Evolutionary conservation across 345 rosid species (phyloP).

Genomic region (Rhodomyrtus tomentosa): DNA sequence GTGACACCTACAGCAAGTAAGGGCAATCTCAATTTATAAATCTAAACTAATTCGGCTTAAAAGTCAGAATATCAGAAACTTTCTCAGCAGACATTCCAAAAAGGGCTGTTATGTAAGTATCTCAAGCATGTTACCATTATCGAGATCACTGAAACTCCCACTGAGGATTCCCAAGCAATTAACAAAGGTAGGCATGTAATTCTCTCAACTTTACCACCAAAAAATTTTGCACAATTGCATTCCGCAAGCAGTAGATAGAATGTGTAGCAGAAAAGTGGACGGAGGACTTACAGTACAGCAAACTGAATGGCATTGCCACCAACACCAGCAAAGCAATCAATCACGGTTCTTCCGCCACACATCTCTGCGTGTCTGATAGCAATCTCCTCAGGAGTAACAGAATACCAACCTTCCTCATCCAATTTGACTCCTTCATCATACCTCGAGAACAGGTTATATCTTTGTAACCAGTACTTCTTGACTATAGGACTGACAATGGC

Average conservation of each 20-base stretch:
- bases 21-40: not conserved
- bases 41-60: not conserved
- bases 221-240: not conserved
- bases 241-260: not conserved
- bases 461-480: constrained; percentile 28
- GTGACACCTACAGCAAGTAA: constrained; percentile 12
- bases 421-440: constrained; percentile 28
- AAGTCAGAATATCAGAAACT: not conserved
- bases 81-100: not conserved
- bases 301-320: constrained; percentile 51
- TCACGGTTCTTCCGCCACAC: constrained; percentile 23
- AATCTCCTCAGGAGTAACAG: constrained; percentile 36
- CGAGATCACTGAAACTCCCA: not conserved
- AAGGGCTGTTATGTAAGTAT: not conserved
- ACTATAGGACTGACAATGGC: constrained; percentile 1
- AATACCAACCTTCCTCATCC: constrained; percentile 49
- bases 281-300: constrained; percentile 18
- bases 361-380: constrained; percentile 28
- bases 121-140: not conserved
- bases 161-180: not conserved
- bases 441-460: constrained; percentile 32
- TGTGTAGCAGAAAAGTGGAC: not conserved
- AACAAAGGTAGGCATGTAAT: not conserved
- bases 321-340: constrained; percentile 40
- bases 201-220: not conserved